Percentiles rank a stretch among this genome's conserved stretches.
phyloP scores from a whole-genome alignment of 2,329 filamentous ascomycete species.

The Hypocreales sp. region DNA sequence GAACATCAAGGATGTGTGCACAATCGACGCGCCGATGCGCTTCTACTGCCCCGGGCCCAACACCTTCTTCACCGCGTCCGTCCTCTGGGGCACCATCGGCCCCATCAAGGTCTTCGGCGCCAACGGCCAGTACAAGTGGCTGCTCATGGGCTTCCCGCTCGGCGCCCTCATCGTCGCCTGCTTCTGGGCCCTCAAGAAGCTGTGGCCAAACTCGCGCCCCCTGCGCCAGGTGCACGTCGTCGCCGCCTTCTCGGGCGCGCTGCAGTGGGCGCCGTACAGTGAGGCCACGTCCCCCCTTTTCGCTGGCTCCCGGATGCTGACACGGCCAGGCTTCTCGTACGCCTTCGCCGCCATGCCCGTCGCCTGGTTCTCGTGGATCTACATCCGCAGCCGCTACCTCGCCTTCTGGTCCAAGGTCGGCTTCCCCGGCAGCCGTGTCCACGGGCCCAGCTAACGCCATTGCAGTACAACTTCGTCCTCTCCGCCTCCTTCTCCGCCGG shows the following conservation, averaged over 20 bases:
- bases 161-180: constrained; percentile 19
- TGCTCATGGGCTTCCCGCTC: constrained; percentile 24
- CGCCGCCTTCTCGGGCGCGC: not conserved
- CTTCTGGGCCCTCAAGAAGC: constrained; percentile 19
- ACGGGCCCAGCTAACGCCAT: not conserved
- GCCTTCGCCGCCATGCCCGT: constrained; percentile 30
- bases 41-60: constrained; percentile 22
- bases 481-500: constrained; percentile 28
- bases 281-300: too few relatives aligned
- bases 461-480: constrained; percentile 26
- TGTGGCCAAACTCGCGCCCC: constrained; percentile 16
- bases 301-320: constrained; percentile 18
- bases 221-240: not conserved
- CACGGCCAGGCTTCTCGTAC: constrained; percentile 20
- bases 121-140: constrained; percentile 18
- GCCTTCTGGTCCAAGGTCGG: constrained; percentile 29
- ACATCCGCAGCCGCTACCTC: constrained; percentile 26
- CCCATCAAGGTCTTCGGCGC: constrained; percentile 20
- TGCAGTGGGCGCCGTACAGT: constrained; percentile 1
- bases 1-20: constrained; percentile 19
- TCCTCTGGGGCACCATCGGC: constrained; percentile 25
- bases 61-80: constrained; percentile 22
- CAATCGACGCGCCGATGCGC: constrained; percentile 15
- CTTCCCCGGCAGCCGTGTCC: not conserved
- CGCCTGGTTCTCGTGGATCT: constrained; percentile 31